These are phyloP conservation scores for Russula emetica DNA, from an alignment of 768 basidiomycete genomes.

Conservation along the genomic window DNA sequence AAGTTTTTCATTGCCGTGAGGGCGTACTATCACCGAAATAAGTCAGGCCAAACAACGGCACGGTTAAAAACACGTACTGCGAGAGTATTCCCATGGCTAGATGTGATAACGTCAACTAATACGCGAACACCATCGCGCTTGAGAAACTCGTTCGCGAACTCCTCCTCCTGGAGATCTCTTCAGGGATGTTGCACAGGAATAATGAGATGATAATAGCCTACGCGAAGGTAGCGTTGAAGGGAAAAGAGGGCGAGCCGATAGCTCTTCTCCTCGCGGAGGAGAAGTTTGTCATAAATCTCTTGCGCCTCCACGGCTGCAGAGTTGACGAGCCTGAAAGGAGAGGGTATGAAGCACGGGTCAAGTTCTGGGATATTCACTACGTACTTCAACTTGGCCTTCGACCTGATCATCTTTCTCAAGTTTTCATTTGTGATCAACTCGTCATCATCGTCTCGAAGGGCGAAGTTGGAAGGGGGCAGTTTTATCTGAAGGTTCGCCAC, in stretches of 20 bases:
- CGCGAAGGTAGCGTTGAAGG: slow-evolving; percentile 74
- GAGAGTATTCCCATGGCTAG: slow-evolving; percentile 73
- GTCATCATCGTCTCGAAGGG: slow-evolving; percentile 76
- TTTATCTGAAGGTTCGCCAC: slow-evolving; percentile 77
- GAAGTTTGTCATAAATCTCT: slow-evolving; percentile 69
- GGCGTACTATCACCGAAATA: slow-evolving; percentile 55
- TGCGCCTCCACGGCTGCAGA: slow-evolving; percentile 75
- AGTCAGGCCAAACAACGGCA: not conserved
- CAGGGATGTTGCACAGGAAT: slow-evolving; percentile 11
- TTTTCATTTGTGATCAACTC: slow-evolving; percentile 87
- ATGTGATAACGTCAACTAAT: slow-evolving; percentile 64
- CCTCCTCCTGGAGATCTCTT: slow-evolving; percentile 57
- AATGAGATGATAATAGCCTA: slow-evolving; percentile 34
- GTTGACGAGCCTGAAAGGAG: slow-evolving; percentile 59
- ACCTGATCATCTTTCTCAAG: slow-evolving; percentile 73
- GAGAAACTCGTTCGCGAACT: slow-evolving; percentile 77
- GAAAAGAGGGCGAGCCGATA: slow-evolving; percentile 69
- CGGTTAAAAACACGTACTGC: slow-evolving; percentile 49
- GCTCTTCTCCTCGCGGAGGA: slow-evolving; percentile 52
- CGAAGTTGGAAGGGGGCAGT: slow-evolving; percentile 66
- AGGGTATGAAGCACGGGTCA: not conserved
- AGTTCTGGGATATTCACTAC: slow-evolving; percentile 28
- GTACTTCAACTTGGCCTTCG: slow-evolving; percentile 74
- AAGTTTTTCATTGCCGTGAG: slow-evolving; percentile 81
- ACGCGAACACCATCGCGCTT: slow-evolving; percentile 64